These are phyloP conservation scores for Globisporangium cystogenes DNA, from an alignment of 352 stramenopile genomes.

Conservation along the genomic window DNA sequence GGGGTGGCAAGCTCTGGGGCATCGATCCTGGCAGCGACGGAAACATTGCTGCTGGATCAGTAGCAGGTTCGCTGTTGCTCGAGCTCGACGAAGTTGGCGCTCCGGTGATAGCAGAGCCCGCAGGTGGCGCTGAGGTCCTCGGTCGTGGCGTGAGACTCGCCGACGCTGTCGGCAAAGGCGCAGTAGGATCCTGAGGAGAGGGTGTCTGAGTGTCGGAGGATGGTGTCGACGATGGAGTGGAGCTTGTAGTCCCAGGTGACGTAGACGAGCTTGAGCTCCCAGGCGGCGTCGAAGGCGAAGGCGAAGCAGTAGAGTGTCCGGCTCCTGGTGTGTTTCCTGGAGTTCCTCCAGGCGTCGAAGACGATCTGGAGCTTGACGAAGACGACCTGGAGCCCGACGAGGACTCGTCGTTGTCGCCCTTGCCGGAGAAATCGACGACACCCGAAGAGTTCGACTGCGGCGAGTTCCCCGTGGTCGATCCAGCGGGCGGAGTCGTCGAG, in stretches of 20 bases:
- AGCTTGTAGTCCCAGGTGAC: no score
- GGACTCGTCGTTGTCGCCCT: background rate
- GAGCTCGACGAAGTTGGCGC: background rate
- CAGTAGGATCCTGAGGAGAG: background rate
- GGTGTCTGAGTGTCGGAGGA: background rate
- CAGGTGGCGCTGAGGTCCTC: background rate
- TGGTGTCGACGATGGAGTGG: background rate
- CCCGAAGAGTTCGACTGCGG: constrained; percentile 1
- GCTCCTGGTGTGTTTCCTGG: background rate
- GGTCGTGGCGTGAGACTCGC: background rate
- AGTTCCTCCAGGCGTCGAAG: background rate
- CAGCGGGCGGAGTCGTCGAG: background rate
- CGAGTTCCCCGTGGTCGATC: background rate
- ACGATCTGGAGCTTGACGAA: background rate
- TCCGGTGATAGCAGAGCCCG: background rate
- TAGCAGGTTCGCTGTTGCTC: background rate
- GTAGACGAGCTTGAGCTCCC: background rate
- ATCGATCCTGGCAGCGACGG: background rate
- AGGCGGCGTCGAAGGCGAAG: background rate
- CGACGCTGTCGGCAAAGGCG: background rate
- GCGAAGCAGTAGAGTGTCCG: background rate
- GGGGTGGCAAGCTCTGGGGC: background rate
- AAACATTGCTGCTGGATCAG: background rate
- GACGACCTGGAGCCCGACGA: constrained; percentile 3
- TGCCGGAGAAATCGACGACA: constrained; percentile 1